Evolutionary conservation across 306 rosid species (phyloP).

Genomic region (Trichosanthes truncata): DNA sequence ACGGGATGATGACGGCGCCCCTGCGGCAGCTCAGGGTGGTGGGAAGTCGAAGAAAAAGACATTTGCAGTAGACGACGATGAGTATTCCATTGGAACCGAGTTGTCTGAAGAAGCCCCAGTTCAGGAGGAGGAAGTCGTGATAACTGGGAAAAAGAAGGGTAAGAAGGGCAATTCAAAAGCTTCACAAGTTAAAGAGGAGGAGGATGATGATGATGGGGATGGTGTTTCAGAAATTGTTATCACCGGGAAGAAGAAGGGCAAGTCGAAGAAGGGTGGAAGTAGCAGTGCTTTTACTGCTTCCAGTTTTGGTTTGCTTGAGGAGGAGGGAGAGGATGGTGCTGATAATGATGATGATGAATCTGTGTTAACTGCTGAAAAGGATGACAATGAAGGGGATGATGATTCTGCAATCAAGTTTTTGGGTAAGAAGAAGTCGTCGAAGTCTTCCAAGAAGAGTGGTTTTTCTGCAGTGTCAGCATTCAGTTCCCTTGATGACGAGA

Average conservation of each 20-base stretch:
- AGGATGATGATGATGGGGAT: conserved; percentile 26
- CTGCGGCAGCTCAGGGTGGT: conserved; percentile 33
- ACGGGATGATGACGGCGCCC: conserved; percentile 50
- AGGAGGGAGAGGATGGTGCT: conserved; percentile 21
- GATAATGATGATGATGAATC: conserved; percentile 34
- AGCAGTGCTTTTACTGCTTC: conserved; percentile 33
- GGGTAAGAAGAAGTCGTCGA: conserved; percentile 60
- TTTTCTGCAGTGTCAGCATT: conserved; percentile 37
- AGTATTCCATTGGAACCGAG: conserved; percentile 60
- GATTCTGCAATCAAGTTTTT: conserved; percentile 33
- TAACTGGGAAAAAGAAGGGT: conserved; percentile 64
- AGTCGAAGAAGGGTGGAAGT: conserved; percentile 61
- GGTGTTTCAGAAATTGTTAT: conserved; percentile 40
- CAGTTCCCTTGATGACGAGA: conserved; percentile 44
- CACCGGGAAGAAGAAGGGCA: conserved; percentile 78
- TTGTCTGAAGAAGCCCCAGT: conserved; percentile 46
- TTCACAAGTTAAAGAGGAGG: conserved; percentile 20
- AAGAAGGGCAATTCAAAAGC: conserved; percentile 50
- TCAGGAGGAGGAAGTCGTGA: conserved; percentile 33
- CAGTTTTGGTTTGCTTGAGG: conserved; percentile 61
- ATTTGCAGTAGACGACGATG: conserved; percentile 61
- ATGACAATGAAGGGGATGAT: conserved; percentile 38
- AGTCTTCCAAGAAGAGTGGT: conserved; percentile 41
- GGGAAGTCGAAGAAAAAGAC: conserved; percentile 77
- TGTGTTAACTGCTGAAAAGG: conserved; percentile 16